phyloP scores from a whole-genome alignment of 805 yeast species.

The Pichia occidentalis region DNA sequence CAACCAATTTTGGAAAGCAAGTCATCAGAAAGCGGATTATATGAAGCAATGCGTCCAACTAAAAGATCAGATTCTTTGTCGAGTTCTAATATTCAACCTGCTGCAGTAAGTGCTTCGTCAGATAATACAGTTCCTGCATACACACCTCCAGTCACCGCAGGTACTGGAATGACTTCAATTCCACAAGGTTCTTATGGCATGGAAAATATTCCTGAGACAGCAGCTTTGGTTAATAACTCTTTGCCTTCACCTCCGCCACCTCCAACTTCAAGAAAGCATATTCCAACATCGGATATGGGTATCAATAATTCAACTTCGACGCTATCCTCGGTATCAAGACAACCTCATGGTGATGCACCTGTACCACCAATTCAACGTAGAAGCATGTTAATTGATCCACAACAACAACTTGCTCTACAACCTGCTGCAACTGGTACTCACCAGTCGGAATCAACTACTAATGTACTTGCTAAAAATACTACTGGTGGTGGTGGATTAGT shows the following conservation, averaged over 20 bases:
- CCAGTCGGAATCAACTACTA: conserved; percentile 40
- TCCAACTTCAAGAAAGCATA: conserved; percentile 30
- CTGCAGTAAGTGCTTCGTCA: not conserved
- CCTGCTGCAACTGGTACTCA: conserved; percentile 18
- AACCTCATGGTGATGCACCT: conserved; percentile 27
- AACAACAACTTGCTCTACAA: conserved; percentile 10
- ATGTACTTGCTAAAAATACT: conserved; percentile 30
- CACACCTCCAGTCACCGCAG: conserved; percentile 5
- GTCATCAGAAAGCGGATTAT: conserved; percentile 10
- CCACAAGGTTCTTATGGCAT: conserved; percentile 6
- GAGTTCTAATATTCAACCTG: conserved; percentile 10
- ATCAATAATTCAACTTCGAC: conserved; percentile 10
- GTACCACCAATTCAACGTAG: conserved; percentile 31
- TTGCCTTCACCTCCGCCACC: conserved; percentile 29
- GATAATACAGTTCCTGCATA: not conserved
- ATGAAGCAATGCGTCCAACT: conserved; percentile 27
- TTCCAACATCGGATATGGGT: conserved; percentile 4
- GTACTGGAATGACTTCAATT: conserved; percentile 5
- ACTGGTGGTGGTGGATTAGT: conserved; percentile 30
- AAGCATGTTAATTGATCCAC: conserved; percentile 16
- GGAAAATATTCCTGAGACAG: conserved; percentile 14
- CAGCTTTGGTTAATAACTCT: conserved; percentile 4
- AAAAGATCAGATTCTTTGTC: conserved; percentile 24
- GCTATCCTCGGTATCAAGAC: conserved; percentile 11
- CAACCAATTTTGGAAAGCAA: conserved; percentile 1